phyloP scores from a whole-genome alignment of 2,329 filamentous ascomycete genomes.

The Sarocladium kiliense region DNA sequence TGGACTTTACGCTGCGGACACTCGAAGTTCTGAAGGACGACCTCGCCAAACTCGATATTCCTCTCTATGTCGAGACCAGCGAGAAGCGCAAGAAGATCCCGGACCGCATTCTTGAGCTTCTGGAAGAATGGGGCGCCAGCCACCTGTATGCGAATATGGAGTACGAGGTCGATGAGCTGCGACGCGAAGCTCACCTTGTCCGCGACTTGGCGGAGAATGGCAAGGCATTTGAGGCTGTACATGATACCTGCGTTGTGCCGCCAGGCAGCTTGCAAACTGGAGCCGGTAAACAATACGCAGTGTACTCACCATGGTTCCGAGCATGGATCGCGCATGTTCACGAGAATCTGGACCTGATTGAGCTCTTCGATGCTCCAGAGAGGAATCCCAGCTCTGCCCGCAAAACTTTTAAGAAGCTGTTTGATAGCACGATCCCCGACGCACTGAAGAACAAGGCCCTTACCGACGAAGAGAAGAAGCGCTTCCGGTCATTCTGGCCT shows the following conservation, averaged over 20 bases:
- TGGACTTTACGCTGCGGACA: slow-evolving; percentile 77
- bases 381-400: slow-evolving; percentile 29
- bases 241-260: slow-evolving; percentile 78
- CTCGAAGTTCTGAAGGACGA: slow-evolving; percentile 61
- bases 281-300: slow-evolving; percentile 71
- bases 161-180: slow-evolving; percentile 86
- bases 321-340: slow-evolving; percentile 72
- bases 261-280: slow-evolving; percentile 65
- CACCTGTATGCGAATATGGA: slow-evolving; percentile 82
- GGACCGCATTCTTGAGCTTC: slow-evolving; percentile 56
- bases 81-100: slow-evolving; percentile 60
- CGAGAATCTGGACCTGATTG: slow-evolving; percentile 60
- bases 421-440: slow-evolving; percentile 54
- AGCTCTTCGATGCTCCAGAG: slow-evolving; percentile 47
- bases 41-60: slow-evolving; percentile 67
- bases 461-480: slow-evolving; percentile 50
- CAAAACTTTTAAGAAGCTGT: slow-evolving; percentile 48
- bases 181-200: slow-evolving; percentile 67
- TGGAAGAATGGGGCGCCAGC: slow-evolving; percentile 65
- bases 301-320: slow-evolving; percentile 79
- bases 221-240: slow-evolving; percentile 64
- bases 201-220: slow-evolving; percentile 54
- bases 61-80: slow-evolving; percentile 69
- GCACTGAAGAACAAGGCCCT: slow-evolving; percentile 61
- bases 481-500: slow-evolving; percentile 60